Evolutionary conservation across 108 stramenopile genomes (phyloP), one percentile per base, ranked within the genome.

Genomic region (Nitzschia sp.): DNA sequence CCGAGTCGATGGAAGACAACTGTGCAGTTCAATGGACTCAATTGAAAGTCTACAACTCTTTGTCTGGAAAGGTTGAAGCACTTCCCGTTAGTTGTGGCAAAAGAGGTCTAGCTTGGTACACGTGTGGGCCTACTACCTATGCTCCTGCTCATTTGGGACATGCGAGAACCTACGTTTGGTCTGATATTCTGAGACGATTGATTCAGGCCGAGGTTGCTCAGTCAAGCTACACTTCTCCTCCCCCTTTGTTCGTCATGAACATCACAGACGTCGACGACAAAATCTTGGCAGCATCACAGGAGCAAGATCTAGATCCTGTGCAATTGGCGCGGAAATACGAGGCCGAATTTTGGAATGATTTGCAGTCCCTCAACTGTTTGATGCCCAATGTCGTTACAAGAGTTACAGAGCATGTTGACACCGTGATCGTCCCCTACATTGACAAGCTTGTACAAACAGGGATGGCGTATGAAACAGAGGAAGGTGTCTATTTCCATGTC

Each of bases 181-280:
- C 98, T 15, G 99, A 99, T 60, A 93, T 98, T 65, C 8, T 97
- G 29, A 89, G 96, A n/a, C 79, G 99, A 9, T 76, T 97, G 24
- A 52, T 96, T 67, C 52, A 51, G 25, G 56, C 43, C 12, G 21
- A 42, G 10, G 34, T 40, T 11, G 15, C 24, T 24, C 20, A 12
- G 42, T 48, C 46, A 48, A 29, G 12, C 26, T 10, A 40, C 38
- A 37, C 57, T 7, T 15, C 60, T 20, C 60, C 77, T 15, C 67
- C 81, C 10, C 86, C 85, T 6, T 43, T 92, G 42, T 88, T 89
- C 66, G 89, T 89, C 6, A 86, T 96, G 83, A 96, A 96, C 70
- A 83, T 97, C 50, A 98, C 98, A 12, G 97, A 99, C 79, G 91
- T 99, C 22, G 99, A 99, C 68, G 99, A 99, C 76, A 99, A 99